Evolutionary conservation across 1,139 yeast species (phyloP), one percentile per base, ranked within the genome.

Genomic region (Saccharomyces uvarum): DNA sequence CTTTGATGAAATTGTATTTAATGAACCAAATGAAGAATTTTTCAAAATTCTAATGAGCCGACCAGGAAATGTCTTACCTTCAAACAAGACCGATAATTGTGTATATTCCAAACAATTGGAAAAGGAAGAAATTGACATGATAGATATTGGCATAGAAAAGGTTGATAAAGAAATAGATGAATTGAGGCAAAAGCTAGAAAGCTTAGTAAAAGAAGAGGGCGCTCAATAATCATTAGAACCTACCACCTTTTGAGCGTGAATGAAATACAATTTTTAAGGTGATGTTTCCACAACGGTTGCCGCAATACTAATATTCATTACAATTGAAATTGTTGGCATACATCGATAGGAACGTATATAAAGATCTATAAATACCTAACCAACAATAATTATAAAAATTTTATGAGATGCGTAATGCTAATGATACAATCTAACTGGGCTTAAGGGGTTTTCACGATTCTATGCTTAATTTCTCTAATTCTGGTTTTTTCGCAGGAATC

Each of bases 21-120:
- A 88, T 67, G 99, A 93, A 68, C 99, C 99, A 2, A 90, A 97
- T 1, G 98, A 93, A 63, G 79, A 79, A 29, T 82, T 90, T 70
- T 91, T 93, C 57, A 61, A 86, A 61, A 74, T 84, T 6, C 76
- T 93, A 63, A 88, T 97, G 8, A 73, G 78, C 49, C 78, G 80
- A 57, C 96, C 97, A 1, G 85, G 89, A 31, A 87, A 88, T 52
- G 65, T 86, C 53, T 72, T 90, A 49, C 95, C 95, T 0, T 79
- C 82, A 53, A 77, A 77, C 57, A 76, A 82, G 55, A 65, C 78
- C 2, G 78, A 74, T 50, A 76, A 75, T 16, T 65, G 68, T 51
- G 69, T 70, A 47, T 83, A 81, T 62, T 75, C 82, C 16, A 77
- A 73, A 58, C 79, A 81, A 61, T 71, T 83, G 9, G 98, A 91